Base-by-base conservation (phyloP, 352 stramenopile genomes). In the Pythium phragmitis region DNA sequence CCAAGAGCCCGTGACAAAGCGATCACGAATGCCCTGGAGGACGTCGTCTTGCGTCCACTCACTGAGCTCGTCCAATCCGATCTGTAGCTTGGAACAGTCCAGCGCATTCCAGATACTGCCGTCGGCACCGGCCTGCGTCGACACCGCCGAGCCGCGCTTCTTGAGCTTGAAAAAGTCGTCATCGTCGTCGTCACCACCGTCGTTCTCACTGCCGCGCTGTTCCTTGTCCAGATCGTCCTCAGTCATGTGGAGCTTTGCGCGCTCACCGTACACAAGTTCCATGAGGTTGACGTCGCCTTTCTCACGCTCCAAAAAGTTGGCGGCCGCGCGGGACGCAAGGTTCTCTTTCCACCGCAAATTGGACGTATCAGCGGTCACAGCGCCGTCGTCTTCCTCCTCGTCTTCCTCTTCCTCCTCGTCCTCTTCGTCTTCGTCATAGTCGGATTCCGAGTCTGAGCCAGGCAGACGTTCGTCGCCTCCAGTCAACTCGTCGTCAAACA, bases 1-100 rank as follows among this genome's bases (percentile, higher is more conserved):
- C 96, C 96, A 99, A 26, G 96, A 96, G n/a, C 97, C 96, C 53
- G 97, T 99, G 2, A 99, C 97, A 72, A 99, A 99, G 47, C 96
- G 97, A 63, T 98, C 79, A 56, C 87, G 88, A 39, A 96, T 88
- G 30, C 82, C 74, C 62, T 96, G 75, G 3, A 96, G 73, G 8
- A 91, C 69, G 49, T 94, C 82, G 0, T 75, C 73, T 65, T 92
- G 75, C 5, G 75, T 70, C 86, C 87, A 93, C 45, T 92, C 88
- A 30, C 92, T 87, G 34, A 85, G 49, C 46, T 96, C 85, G 14
- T 91, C 76, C 5, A 54, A 48, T 23, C 66, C 80, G 33, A 90
- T 63, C 57, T 96, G 83, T 56, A 98, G 78, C 47, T 88, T 84
- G 12, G 85, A 92, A 57, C 82, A 92, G 56, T 94, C 86, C 41